Percentiles rank a stretch among this genome's conserved stretches.
Evolutionary conservation across 805 yeast species (phyloP).

Genomic region (Metschnikowia koreensis): DNA sequence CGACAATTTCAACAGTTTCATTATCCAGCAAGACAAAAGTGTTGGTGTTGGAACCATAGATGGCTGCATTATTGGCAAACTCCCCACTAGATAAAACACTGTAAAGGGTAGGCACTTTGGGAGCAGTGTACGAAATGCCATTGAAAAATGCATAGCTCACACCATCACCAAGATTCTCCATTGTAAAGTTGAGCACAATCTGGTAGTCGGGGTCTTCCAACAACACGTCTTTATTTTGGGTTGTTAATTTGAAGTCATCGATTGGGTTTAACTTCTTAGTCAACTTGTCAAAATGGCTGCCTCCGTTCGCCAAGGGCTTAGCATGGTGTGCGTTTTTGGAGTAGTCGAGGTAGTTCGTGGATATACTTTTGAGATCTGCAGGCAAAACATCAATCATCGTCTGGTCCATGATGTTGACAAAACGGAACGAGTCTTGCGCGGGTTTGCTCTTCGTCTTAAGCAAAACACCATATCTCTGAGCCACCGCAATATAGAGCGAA

Average conservation of each 20-base stretch:
- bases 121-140: slow-evolving; percentile 59
- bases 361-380: slow-evolving; percentile 49
- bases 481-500: slow-evolving; percentile 66
- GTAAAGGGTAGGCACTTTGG: slow-evolving; percentile 68
- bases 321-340: slow-evolving; percentile 31
- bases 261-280: slow-evolving; percentile 26
- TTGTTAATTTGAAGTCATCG: slow-evolving; percentile 79
- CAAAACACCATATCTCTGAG: slow-evolving; percentile 76
- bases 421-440: slow-evolving; percentile 36
- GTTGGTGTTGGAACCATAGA: slow-evolving; percentile 74
- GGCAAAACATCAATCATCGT: slow-evolving; percentile 74
- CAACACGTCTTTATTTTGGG: slow-evolving; percentile 52
- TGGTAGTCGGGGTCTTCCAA: slow-evolving; percentile 60
- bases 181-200: slow-evolving; percentile 55
- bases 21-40: slow-evolving; percentile 56
- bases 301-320: slow-evolving; percentile 22
- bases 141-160: slow-evolving; percentile 76
- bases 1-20: slow-evolving; percentile 70
- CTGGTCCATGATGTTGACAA: slow-evolving; percentile 61
- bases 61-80: slow-evolving; percentile 50
- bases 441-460: slow-evolving; percentile 57
- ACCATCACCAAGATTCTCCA: slow-evolving; percentile 73
- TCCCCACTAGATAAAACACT: slow-evolving; percentile 63
- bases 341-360: slow-evolving; percentile 57
- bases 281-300: slow-evolving; percentile 37